Percentiles rank a stretch among this genome's conserved stretches.
These are phyloP conservation scores for Coprinopsis cinerea DNA, from an alignment of 768 basidiomycete genomes.

Conservation along the genomic window DNA sequence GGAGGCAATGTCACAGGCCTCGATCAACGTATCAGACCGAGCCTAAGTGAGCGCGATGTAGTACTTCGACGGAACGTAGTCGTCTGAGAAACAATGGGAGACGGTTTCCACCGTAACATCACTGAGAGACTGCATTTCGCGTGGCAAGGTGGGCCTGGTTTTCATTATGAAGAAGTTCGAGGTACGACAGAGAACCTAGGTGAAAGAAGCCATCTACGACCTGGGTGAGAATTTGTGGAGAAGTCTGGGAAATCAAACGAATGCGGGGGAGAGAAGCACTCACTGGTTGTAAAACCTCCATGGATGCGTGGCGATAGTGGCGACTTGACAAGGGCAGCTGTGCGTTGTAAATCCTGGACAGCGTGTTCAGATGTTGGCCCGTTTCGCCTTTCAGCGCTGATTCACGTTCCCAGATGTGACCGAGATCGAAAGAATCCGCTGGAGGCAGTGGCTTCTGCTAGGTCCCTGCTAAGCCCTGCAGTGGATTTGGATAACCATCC, in stretches of 20 bases:
- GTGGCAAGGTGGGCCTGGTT: not conserved
- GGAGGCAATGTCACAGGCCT: not conserved
- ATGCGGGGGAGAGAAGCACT: slow-evolving; percentile 1
- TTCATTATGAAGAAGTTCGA: not conserved
- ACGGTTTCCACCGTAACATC: too few species aligned
- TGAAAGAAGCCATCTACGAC: not conserved
- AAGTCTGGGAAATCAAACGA: slow-evolving; percentile 4
- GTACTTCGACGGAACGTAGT: too few species aligned
- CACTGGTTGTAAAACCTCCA: not conserved
- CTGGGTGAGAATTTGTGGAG: not conserved
- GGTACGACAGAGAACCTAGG: not conserved
- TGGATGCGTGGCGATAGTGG: not conserved
- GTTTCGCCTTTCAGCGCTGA: too few species aligned
- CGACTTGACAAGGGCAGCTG: not conserved
- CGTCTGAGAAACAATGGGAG: too few species aligned
- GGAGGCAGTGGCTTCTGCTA: too few species aligned
- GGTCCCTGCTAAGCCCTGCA: too few species aligned
- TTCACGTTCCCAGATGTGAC: too few species aligned
- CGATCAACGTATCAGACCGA: not conserved
- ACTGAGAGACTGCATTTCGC: not conserved
- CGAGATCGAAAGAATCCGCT: too few species aligned
- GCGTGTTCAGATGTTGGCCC: too few species aligned
- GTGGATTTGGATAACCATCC: too few species aligned
- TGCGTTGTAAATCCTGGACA: not conserved
- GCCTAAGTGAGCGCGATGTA: too few species aligned